phyloP scores from a whole-genome alignment of 305 asterid genomes.

The Stenogyne calaminthoides region DNA sequence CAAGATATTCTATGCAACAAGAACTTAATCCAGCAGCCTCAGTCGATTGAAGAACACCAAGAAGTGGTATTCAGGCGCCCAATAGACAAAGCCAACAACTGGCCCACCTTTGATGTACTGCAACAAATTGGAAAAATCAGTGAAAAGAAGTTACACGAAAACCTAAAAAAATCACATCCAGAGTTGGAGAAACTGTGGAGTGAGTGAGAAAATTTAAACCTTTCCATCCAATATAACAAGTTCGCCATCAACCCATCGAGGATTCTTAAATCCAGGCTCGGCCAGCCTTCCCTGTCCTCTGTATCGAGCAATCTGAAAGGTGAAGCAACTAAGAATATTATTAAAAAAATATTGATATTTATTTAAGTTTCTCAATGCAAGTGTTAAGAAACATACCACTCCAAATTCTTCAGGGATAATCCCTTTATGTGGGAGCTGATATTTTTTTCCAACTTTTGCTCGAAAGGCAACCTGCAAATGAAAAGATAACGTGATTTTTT shows the following conservation, averaged over 20 bases:
- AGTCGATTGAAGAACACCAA: slow-evolving; percentile 86
- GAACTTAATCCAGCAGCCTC: slow-evolving; percentile 67
- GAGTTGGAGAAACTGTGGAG: slow-evolving; percentile 15
- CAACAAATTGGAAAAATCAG: slow-evolving; percentile 33
- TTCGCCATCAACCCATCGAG: slow-evolving; percentile 99
- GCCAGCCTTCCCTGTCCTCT: slow-evolving; percentile 96
- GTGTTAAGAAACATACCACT: slow-evolving; percentile 60
- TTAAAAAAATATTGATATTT: slow-evolving; percentile 20
- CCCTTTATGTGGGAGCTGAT: slow-evolving; percentile 97
- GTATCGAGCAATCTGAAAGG: slow-evolving; percentile 87
- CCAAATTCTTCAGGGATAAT: slow-evolving; percentile 97
- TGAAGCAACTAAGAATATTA: slow-evolving; percentile 21
- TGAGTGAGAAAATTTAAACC: slow-evolving; percentile 45
- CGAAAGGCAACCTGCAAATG: slow-evolving; percentile 85
- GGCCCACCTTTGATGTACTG: slow-evolving; percentile 97
- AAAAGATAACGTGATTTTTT: not conserved
- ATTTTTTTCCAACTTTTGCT: slow-evolving; percentile 85
- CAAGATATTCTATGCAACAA: slow-evolving; percentile 32
- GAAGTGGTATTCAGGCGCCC: slow-evolving; percentile 94
- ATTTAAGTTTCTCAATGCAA: slow-evolving; percentile 12
- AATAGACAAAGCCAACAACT: slow-evolving; percentile 90
- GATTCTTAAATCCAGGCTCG: slow-evolving; percentile 80
- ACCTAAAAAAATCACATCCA: slow-evolving; percentile 11
- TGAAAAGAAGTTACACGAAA: slow-evolving; percentile 13
- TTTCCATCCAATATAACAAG: slow-evolving; percentile 93